A percentile compares a stretch with the other conserved stretches of the same genome.
These are phyloP conservation scores for Ampelocalamus luodianensis DNA, from an alignment of 176 grass and related monocot genomes.

Conservation along the genomic window DNA sequence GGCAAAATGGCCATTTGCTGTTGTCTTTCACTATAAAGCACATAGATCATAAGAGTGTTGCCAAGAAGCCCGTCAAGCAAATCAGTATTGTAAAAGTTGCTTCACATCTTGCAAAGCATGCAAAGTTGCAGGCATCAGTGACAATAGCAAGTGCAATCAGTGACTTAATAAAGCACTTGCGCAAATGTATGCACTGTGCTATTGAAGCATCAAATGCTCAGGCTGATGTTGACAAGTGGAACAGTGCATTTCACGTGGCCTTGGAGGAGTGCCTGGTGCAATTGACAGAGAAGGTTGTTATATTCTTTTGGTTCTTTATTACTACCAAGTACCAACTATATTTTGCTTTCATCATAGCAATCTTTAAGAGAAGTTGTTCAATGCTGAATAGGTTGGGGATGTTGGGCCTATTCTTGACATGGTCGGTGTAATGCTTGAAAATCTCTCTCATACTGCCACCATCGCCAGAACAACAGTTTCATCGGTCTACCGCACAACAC, in stretches of 20 bases:
- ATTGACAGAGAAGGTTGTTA: conserved; percentile 78
- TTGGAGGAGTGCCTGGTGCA: conserved; percentile 84
- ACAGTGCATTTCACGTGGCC: conserved; percentile 69
- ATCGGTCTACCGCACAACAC: conserved; percentile 79
- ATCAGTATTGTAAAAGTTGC: conserved; percentile 87
- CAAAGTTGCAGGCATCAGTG: conserved; percentile 71
- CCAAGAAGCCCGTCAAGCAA: conserved; percentile 69
- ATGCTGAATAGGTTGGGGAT: conserved; percentile 80
- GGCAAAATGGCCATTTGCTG: conserved; percentile 82
- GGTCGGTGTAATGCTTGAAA: conserved; percentile 85
- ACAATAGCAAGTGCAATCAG: conserved; percentile 76
- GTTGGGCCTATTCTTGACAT: conserved; percentile 93
- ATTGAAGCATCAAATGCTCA: conserved; percentile 73
- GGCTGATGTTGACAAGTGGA: conserved; percentile 55
- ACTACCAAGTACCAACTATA: neutral
- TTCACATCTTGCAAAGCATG: conserved; percentile 73
- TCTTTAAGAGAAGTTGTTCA: conserved; percentile 37
- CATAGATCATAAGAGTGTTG: conserved; percentile 81
- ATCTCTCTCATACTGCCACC: conserved; percentile 65
- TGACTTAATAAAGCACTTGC: conserved; percentile 85
- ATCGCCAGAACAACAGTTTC: conserved; percentile 76
- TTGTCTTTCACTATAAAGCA: conserved; percentile 91
- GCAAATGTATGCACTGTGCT: conserved; percentile 92
- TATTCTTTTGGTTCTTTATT: conserved; percentile 35
- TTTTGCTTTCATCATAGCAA: conserved; percentile 27